phyloP scores from a whole-genome alignment of 2,329 filamentous ascomycete genomes.

The Trichoderma simmonsii region DNA sequence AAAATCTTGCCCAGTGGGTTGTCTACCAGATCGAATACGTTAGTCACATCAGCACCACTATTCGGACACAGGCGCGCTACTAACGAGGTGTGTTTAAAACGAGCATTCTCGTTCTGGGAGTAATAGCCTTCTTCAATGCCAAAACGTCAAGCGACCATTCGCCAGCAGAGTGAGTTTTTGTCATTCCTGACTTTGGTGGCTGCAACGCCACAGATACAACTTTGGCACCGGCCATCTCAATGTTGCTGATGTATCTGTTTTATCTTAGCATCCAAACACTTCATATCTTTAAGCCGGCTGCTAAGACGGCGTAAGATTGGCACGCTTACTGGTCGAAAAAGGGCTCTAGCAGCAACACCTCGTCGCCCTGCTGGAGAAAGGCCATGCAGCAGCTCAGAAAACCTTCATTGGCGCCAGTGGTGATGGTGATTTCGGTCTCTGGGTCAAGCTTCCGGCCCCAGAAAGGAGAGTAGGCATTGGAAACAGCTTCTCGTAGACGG shows the following conservation, averaged over 20 bases:
- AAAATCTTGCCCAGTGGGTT: slow-evolving; percentile 3
- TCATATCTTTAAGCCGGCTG: background rate
- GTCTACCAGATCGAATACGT: background rate
- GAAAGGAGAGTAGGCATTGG: slow-evolving; percentile 4
- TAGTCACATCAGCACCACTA: background rate
- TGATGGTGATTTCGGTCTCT: background rate
- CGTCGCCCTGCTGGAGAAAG: background rate
- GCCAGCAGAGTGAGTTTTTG: background rate
- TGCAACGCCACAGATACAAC: slow-evolving; percentile 3
- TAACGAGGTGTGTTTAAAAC: slow-evolving; percentile 3
- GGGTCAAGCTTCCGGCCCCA: background rate
- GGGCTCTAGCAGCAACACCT: background rate
- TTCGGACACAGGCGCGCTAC: background rate
- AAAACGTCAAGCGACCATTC: background rate
- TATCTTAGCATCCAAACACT: background rate
- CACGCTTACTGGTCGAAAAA: slow-evolving; percentile 7
- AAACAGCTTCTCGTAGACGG: background rate
- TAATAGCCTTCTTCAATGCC: background rate
- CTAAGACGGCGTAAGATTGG: background rate
- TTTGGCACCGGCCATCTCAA: slow-evolving; percentile 4
- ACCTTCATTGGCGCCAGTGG: background rate
- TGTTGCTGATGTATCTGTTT: slow-evolving; percentile 1
- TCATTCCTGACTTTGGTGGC: slow-evolving; percentile 11
- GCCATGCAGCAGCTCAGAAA: slow-evolving; percentile 9
- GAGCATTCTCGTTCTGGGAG: background rate